These are phyloP conservation scores for Agastache rugosa DNA, from an alignment of 257 asterid species.

Conservation along the genomic window DNA sequence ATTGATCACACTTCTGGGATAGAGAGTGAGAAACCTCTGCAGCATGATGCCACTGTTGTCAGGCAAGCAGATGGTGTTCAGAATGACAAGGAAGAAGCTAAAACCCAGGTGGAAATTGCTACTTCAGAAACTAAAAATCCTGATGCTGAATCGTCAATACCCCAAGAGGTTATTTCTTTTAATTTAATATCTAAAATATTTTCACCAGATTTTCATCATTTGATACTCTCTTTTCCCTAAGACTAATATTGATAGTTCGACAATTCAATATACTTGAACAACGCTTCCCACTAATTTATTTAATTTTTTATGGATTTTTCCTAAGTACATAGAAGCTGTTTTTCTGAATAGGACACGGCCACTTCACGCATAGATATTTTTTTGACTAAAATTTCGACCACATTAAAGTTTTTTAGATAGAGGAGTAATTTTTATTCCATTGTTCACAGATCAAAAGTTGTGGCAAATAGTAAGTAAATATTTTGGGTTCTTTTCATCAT, in stretches of 20 bases:
- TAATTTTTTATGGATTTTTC: background rate
- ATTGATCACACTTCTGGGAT: slow-evolving; percentile 45
- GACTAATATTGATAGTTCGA: slow-evolving; percentile 6
- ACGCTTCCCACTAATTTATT: slow-evolving; percentile 7
- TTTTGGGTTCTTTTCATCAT: slow-evolving; percentile 4
- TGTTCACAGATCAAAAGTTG: background rate
- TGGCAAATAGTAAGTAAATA: slow-evolving; percentile 1
- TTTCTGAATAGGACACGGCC: slow-evolving; percentile 3
- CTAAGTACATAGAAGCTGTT: slow-evolving; percentile 12
- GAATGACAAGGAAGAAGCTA: slow-evolving; percentile 44
- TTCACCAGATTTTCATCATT: slow-evolving; percentile 14
- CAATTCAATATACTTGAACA: background rate
- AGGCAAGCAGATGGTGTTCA: slow-evolving; percentile 47
- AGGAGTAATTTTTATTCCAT: background rate
- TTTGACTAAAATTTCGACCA: slow-evolving; percentile 16
- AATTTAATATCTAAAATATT: slow-evolving; percentile 19
- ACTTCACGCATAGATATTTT: background rate
- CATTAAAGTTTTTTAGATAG: slow-evolving; percentile 6
- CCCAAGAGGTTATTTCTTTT: slow-evolving; percentile 60
- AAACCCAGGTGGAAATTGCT: slow-evolving; percentile 50
- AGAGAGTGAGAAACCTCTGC: slow-evolving; percentile 47
- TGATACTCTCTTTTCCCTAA: background rate
- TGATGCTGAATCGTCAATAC: slow-evolving; percentile 45
- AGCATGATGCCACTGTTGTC: slow-evolving; percentile 47
- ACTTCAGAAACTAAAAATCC: slow-evolving; percentile 51